Percentiles rank a stretch among this genome's conserved stretches.
phyloP scores from a whole-genome alignment of 108 stramenopile species.

The Nitzschia sp. region DNA sequence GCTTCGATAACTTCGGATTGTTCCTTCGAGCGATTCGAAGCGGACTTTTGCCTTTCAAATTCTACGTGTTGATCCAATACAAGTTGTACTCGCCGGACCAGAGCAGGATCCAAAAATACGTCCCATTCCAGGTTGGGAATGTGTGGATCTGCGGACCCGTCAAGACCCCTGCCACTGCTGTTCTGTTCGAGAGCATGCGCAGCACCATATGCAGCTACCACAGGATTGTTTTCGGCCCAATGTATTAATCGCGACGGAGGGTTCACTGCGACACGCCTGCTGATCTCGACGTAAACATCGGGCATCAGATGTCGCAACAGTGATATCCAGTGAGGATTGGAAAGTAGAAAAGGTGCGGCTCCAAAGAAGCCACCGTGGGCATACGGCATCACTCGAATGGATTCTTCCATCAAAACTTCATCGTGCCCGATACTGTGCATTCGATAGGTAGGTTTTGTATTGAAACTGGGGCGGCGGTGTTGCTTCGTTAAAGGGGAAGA shows the following conservation, averaged over 20 bases:
- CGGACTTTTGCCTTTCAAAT: slow-evolving; percentile 35
- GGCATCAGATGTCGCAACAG: slow-evolving; percentile 80
- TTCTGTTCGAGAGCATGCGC: slow-evolving; percentile 56
- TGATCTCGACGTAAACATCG: slow-evolving; percentile 86
- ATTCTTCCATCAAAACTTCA: slow-evolving; percentile 57
- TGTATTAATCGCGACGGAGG: slow-evolving; percentile 76
- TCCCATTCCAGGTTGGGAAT: slow-evolving; percentile 72
- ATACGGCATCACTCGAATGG: slow-evolving; percentile 71
- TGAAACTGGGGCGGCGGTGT: slow-evolving; percentile 4
- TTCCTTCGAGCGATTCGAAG: background rate
- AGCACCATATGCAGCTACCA: slow-evolving; percentile 85
- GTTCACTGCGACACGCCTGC: slow-evolving; percentile 49
- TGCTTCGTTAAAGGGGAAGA: background rate
- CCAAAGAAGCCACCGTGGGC: slow-evolving; percentile 91
- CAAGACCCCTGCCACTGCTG: background rate
- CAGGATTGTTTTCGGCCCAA: slow-evolving; percentile 93
- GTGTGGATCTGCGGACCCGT: background rate
- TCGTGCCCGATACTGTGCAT: slow-evolving; percentile 67
- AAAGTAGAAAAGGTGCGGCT: slow-evolving; percentile 84
- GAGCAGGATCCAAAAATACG: slow-evolving; percentile 78
- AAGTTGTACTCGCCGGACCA: slow-evolving; percentile 65
- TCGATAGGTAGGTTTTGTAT: slow-evolving; percentile 4
- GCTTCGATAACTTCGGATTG: background rate
- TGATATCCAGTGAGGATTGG: slow-evolving; percentile 75
- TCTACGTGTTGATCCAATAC: slow-evolving; percentile 45